These are phyloP conservation scores for Xylariaceae sp. DNA, from an alignment of 2,329 filamentous ascomycete species.

Conservation along the genomic window DNA sequence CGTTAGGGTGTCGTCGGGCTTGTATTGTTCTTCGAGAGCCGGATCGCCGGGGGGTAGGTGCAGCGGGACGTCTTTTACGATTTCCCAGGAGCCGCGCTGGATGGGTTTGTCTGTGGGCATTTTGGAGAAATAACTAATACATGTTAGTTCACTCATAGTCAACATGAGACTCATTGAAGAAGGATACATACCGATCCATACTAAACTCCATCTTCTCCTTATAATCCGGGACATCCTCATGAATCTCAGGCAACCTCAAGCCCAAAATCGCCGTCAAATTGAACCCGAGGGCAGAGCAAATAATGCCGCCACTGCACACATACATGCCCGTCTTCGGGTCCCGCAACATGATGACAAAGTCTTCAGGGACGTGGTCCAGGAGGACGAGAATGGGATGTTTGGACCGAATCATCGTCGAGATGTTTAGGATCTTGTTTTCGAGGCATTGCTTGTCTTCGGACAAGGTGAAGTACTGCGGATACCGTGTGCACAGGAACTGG, in stretches of 20 bases:
- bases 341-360: slow-evolving; percentile 72
- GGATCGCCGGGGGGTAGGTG: slow-evolving; percentile 67
- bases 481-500: slow-evolving; percentile 72
- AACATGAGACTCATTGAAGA: neutral
- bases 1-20: slow-evolving; percentile 54
- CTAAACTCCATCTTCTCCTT: slow-evolving; percentile 83
- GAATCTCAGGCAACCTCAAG: slow-evolving; percentile 63
- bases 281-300: slow-evolving; percentile 80
- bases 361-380: slow-evolving; percentile 74
- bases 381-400: slow-evolving; percentile 65
- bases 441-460: slow-evolving; percentile 51
- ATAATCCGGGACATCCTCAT: slow-evolving; percentile 72
- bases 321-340: slow-evolving; percentile 69
- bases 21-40: slow-evolving; percentile 46
- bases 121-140: slow-evolving; percentile 68
- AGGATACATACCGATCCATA: slow-evolving; percentile 59
- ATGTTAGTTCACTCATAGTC: too few species aligned
- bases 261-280: slow-evolving; percentile 70
- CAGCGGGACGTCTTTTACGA: slow-evolving; percentile 70
- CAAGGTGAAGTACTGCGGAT: slow-evolving; percentile 68
- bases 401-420: slow-evolving; percentile 52
- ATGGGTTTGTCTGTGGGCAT: slow-evolving; percentile 70
- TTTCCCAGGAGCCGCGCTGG: slow-evolving; percentile 77
- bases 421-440: slow-evolving; percentile 63
- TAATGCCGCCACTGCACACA: slow-evolving; percentile 66